Base-by-base conservation (phyloP, 352 stramenopile genomes). In the Thalassiosira ordinaria region DNA sequence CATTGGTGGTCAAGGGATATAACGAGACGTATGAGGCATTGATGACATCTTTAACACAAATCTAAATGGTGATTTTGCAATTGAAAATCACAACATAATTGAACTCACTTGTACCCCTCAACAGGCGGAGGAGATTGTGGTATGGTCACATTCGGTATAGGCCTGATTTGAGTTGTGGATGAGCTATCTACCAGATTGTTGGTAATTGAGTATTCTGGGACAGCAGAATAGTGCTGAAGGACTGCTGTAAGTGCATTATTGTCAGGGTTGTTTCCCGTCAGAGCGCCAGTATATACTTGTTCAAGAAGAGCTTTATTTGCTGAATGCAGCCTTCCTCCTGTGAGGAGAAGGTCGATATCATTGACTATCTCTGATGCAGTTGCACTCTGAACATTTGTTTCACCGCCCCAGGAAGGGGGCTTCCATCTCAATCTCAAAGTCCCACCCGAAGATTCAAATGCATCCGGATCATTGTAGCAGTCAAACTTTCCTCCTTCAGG, bases 271-370 rank as follows among this genome's bases (percentile, higher is more conserved):
- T 14, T 49, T 39, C 31, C 69, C 16, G 31, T 51, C 49, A 13
- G 24, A 62, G 56, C 51, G 52, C 20, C 41, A 20, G 51, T 68
- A 46, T 82, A 87, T 9, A 76, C 52, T 64, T 64, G 35, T 46
- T 72, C 49, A 60, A 84, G 57, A 51, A 84, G 44, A 31, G 61
- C 62, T 67, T 52, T 82, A 27, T 68, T 86, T 16, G 55, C 33
- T 47, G 35, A 20, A 62, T 62, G 20, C 13, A 91, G 72, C 20
- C 80, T 56, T 41, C 84, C 84, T 22, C 68, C 73, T 20, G 80
- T 90, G n/a, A 92, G 80, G 16, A 92, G 47, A 1, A 90, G 22
- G 67, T 90, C 83, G 13, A 92, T 74, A 16, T 91, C 77, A 46
- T 85, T 41, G 63, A 92, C 72, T 2, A 91, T 44, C 7, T 20